Evolutionary conservation across 139 green algal species (phyloP).

Genomic region (Dunaliella primolecta): DNA sequence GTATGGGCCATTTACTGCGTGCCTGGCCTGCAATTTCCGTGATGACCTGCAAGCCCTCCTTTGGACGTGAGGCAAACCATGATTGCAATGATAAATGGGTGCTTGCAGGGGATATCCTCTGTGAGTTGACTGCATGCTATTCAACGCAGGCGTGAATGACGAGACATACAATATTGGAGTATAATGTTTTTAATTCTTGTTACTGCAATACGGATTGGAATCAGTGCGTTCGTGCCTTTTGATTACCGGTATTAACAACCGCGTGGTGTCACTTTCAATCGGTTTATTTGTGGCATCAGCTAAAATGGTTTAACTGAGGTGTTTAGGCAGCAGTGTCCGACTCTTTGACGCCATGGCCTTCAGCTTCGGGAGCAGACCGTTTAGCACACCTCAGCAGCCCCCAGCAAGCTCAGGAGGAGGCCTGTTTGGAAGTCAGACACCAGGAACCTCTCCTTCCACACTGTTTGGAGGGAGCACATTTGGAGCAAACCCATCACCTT

Average conservation of each 20-base stretch:
- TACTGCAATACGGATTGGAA: background rate
- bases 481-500: background rate
- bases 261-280: background rate
- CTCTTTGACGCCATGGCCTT: background rate
- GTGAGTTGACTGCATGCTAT: background rate
- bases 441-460: no score
- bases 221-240: background rate
- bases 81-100: no score
- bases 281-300: background rate
- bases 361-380: background rate
- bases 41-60: no score
- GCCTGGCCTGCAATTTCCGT: no score
- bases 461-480: no score
- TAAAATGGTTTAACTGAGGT: background rate
- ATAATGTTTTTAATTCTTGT: background rate
- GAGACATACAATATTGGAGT: background rate
- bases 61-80: no score
- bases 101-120: no score
- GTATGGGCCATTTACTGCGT: no score
- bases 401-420: background rate
- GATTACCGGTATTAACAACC: background rate
- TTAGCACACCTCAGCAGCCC: background rate
- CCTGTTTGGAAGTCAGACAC: background rate
- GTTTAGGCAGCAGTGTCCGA: background rate
- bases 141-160: background rate